phyloP scores from a whole-genome alignment of 345 rosid genomes.

The Rubroshorea leprosula region DNA sequence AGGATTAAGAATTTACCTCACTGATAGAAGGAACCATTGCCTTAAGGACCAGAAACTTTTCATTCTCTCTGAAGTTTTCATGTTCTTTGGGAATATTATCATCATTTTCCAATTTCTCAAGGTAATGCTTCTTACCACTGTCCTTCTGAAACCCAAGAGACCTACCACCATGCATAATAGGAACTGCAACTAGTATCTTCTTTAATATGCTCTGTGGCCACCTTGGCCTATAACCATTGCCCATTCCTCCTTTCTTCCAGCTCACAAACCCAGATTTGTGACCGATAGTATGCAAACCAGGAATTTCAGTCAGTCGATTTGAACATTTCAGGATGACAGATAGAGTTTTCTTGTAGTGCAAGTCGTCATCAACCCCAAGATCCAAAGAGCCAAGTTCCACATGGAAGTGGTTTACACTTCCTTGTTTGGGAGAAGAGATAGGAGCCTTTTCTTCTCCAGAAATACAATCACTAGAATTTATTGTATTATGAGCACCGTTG shows the following conservation, averaged over 20 bases:
- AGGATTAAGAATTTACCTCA: conserved; percentile 39
- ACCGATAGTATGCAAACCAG: conserved; percentile 21
- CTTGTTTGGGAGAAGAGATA: conserved; percentile 15
- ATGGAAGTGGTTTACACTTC: conserved; percentile 18
- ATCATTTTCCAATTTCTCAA: too few relatives aligned
- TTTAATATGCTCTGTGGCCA: conserved; percentile 49
- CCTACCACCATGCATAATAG: conserved; percentile 42
- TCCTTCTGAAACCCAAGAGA: too few relatives aligned
- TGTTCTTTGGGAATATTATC: too few relatives aligned
- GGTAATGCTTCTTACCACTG: too few relatives aligned
- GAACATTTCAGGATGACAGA: conserved; percentile 44
- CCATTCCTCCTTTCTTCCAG: conserved; percentile 50
- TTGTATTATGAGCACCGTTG: conserved; percentile 21
- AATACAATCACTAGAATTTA: too few relatives aligned
- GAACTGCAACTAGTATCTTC: conserved; percentile 54
- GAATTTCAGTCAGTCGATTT: conserved; percentile 12
- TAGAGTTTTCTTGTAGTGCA: conserved; percentile 50
- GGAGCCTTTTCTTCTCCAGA: conserved; percentile 20
- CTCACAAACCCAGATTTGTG: conserved; percentile 49
- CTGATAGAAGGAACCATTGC: conserved; percentile 54
- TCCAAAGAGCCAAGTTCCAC: conserved; percentile 37
- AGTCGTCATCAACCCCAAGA: conserved; percentile 39
- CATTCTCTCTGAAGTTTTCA: conserved; percentile 36
- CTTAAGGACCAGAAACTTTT: conserved; percentile 47
- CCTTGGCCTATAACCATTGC: conserved; percentile 18